Conservation (phyloP, 2,329 filamentous ascomycete genomes). For the Sclerotinia trifoliorum region DNA sequence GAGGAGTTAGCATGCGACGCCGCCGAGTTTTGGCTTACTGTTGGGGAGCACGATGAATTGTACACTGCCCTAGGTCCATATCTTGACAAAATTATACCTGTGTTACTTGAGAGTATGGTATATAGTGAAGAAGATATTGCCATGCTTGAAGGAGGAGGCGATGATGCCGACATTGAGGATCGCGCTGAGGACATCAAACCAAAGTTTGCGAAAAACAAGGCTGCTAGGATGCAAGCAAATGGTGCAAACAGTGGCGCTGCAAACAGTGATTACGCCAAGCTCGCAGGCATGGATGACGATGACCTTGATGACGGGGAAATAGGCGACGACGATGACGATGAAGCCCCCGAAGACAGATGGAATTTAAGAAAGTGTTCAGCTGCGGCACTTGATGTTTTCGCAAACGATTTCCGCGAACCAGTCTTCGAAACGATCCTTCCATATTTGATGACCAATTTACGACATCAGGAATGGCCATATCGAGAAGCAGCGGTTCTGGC, state of each 20-base stretch:
- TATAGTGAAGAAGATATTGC: constrained; percentile 93
- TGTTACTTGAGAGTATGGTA: constrained; percentile 91
- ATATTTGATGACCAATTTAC: constrained; percentile 86
- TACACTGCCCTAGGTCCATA: constrained; percentile 75
- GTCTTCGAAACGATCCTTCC: constrained; percentile 92
- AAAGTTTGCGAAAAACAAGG: constrained; percentile 74
- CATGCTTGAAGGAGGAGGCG: constrained; percentile 76
- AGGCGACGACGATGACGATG: constrained; percentile 73
- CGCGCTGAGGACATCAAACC: constrained; percentile 88
- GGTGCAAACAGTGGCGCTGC: constrained; percentile 52
- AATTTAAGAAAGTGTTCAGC: constrained; percentile 96
- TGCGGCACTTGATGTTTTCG: constrained; percentile 90
- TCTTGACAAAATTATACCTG: constrained; percentile 81
- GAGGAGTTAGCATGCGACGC: constrained; percentile 90
- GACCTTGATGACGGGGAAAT: constrained; percentile 88
- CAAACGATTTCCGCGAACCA: constrained; percentile 80
- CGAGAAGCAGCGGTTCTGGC: constrained; percentile 93
- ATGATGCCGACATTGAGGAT: constrained; percentile 91
- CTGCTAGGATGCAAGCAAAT: constrained; percentile 44
- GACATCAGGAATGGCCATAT: constrained; percentile 85
- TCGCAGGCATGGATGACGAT: constrained; percentile 54
- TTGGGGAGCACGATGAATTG: constrained; percentile 81
- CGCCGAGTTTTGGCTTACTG: constrained; percentile 94
- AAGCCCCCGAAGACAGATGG: constrained; percentile 88
- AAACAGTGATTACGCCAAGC: constrained; percentile 55